Percentiles rank a stretch among this genome's conserved stretches.
Conservation (phyloP, 257 asterid species). For the Solanum clarkiae region DNA sequence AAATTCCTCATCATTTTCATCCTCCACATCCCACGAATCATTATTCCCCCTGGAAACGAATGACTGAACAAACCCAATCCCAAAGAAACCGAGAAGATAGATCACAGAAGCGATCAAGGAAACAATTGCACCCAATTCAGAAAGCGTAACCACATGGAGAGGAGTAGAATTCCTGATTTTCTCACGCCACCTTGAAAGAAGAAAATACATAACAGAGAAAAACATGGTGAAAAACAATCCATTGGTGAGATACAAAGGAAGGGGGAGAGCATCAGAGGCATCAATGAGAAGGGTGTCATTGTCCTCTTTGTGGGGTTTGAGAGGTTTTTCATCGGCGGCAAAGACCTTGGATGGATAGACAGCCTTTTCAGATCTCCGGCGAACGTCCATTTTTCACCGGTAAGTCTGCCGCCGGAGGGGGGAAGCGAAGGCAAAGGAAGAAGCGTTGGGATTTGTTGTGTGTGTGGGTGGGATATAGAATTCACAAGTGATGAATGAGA, state of each 20-base stretch:
- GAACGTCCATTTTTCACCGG: not conserved
- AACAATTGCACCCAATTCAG: not conserved
- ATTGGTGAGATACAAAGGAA: not conserved
- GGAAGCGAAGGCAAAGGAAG: not conserved
- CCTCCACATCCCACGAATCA: not conserved
- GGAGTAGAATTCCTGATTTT: not conserved
- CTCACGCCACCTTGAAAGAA: constrained; percentile 1
- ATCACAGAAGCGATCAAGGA: not conserved
- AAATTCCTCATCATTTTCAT: not conserved
- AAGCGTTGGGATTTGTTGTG: not conserved
- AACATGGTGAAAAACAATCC: not conserved
- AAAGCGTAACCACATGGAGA: not conserved
- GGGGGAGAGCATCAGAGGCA: constrained; percentile 2
- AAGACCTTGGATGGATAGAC: not conserved
- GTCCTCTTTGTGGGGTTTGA: not conserved
- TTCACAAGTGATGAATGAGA: not conserved
- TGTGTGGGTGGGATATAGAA: not conserved
- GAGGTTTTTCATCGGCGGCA: constrained; percentile 3
- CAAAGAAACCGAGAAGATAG: not conserved
- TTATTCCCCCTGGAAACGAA: not conserved
- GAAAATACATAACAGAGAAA: constrained; percentile 2
- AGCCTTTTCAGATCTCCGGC: constrained; percentile 1
- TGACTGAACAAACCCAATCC: not conserved
- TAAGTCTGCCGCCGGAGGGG: not conserved
- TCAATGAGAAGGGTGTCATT: not conserved